Percentiles rank a stretch among this genome's conserved stretches.
These are phyloP conservation scores for Cryptosporidium felis DNA, from an alignment of 169 alveolate genomes.

Conservation along the genomic window DNA sequence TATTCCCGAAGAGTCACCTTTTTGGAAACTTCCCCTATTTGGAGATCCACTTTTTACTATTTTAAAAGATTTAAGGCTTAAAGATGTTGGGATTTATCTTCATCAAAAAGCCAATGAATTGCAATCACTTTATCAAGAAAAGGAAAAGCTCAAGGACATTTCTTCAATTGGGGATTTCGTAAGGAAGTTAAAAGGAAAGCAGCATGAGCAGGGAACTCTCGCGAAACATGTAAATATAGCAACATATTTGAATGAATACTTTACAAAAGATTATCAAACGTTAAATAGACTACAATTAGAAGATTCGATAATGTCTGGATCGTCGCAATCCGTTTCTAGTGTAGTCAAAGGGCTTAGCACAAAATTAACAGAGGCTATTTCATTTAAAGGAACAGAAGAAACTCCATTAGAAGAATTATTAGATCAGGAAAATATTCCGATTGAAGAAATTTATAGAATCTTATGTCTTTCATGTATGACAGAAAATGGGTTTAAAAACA, in stretches of 20 bases:
- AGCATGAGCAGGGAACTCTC: constrained; percentile 86
- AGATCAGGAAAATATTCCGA: constrained; percentile 71
- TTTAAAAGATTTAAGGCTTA: constrained; percentile 80
- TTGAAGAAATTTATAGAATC: constrained; percentile 74
- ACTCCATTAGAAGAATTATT: constrained; percentile 64
- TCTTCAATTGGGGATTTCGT: constrained; percentile 85
- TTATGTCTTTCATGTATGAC: constrained; percentile 75
- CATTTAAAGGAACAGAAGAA: constrained; percentile 18
- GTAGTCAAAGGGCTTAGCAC: constrained; percentile 51
- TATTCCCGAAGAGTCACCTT: neutral
- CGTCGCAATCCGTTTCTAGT: constrained; percentile 18
- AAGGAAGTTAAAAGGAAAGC: constrained; percentile 83
- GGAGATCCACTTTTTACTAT: constrained; percentile 80
- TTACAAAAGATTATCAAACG: constrained; percentile 77
- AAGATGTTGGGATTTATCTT: constrained; percentile 82
- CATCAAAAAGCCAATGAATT: constrained; percentile 86
- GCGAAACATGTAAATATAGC: constrained; percentile 87
- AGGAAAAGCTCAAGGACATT: constrained; percentile 82
- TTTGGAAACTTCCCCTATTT: constrained; percentile 35
- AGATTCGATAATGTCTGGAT: constrained; percentile 77
- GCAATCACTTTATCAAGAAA: constrained; percentile 84
- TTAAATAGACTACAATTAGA: constrained; percentile 81
- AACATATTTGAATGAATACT: constrained; percentile 78
- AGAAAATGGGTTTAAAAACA: constrained; percentile 73
- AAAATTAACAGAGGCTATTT: constrained; percentile 6